Evolutionary conservation across 805 yeast genomes (phyloP).

Genomic region (Debaryomyces prosopidis): DNA sequence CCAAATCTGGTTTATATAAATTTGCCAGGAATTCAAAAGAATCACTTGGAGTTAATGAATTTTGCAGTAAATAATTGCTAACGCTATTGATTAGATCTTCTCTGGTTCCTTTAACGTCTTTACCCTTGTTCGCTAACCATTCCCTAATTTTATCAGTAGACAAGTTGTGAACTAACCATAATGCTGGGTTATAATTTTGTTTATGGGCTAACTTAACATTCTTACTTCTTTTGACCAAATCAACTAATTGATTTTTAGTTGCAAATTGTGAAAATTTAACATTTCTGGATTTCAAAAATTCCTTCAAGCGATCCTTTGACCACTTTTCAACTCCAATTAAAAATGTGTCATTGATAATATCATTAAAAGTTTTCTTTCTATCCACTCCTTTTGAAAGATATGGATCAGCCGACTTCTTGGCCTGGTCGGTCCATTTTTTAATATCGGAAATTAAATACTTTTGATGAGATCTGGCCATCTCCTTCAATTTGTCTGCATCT

Average conservation of each 20-base stretch:
- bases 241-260: constrained; percentile 38
- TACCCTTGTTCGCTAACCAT: constrained; percentile 39
- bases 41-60: constrained; percentile 5
- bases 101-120: constrained; percentile 21
- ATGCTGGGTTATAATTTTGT: constrained; percentile 15
- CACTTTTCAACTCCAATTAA: constrained; percentile 46
- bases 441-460: constrained; percentile 39
- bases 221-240: constrained; percentile 39
- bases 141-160: constrained; percentile 36
- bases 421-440: constrained; percentile 31
- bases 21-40: constrained; percentile 17
- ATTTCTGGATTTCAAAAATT: constrained; percentile 42
- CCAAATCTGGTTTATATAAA: constrained; percentile 16
- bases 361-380: constrained; percentile 27
- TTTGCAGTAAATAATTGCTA: constrained; percentile 9
- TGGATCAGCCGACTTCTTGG: constrained; percentile 33
- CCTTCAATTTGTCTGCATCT: constrained; percentile 32
- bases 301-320: constrained; percentile 46
- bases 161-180: constrained; percentile 36
- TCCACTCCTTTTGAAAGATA: constrained; percentile 28
- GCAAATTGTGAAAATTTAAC: constrained; percentile 39
- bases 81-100: constrained; percentile 22
- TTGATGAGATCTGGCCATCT: constrained; percentile 33
- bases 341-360: constrained; percentile 43
- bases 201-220: constrained; percentile 33